Conservation (phyloP, 768 basidiomycete species). For the Cyclocybe cylindracea region DNA sequence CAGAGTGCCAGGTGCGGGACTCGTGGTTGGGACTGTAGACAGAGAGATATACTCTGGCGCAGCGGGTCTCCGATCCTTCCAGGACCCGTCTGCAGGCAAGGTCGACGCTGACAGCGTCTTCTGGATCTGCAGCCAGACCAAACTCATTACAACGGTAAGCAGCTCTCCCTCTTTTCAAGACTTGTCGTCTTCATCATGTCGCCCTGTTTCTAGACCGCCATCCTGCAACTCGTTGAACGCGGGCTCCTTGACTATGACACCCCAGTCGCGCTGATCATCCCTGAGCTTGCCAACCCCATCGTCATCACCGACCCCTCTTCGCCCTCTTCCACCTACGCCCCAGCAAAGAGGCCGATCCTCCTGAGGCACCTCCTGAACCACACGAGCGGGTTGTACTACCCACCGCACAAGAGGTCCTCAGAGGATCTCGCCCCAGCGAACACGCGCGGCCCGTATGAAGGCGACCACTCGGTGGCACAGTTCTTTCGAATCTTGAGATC, state of each 20-base stretch:
- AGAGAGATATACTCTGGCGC: constrained; percentile 23
- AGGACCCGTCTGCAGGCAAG: constrained; percentile 23
- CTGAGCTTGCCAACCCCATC: constrained; percentile 29
- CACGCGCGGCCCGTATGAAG: background rate
- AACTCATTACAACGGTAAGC: constrained; percentile 27
- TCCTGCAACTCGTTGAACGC: constrained; percentile 34
- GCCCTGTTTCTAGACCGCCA: constrained; percentile 23
- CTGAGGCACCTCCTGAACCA: too few relatives aligned
- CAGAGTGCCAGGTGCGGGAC: constrained; percentile 25
- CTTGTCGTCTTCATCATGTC: background rate
- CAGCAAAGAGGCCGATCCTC: constrained; percentile 15
- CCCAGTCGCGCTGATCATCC: constrained; percentile 24
- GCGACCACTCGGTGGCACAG: too few relatives aligned
- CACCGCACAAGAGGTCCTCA: background rate
- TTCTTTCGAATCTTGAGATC: too few relatives aligned
- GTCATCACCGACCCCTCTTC: constrained; percentile 16
- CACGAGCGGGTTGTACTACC: background rate
- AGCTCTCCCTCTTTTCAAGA: too few relatives aligned
- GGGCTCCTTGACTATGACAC: constrained; percentile 31
- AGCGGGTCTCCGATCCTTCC: constrained; percentile 22
- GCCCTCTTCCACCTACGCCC: constrained; percentile 1
- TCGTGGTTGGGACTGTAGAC: constrained; percentile 22
- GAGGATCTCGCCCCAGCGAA: constrained; percentile 7
- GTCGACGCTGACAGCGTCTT: constrained; percentile 26
- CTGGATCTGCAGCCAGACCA: constrained; percentile 37